Evolutionary conservation across 805 yeast species (phyloP), one percentile per base, ranked within the genome.

Genomic region (Groenewaldozyma tartarivorans): DNA sequence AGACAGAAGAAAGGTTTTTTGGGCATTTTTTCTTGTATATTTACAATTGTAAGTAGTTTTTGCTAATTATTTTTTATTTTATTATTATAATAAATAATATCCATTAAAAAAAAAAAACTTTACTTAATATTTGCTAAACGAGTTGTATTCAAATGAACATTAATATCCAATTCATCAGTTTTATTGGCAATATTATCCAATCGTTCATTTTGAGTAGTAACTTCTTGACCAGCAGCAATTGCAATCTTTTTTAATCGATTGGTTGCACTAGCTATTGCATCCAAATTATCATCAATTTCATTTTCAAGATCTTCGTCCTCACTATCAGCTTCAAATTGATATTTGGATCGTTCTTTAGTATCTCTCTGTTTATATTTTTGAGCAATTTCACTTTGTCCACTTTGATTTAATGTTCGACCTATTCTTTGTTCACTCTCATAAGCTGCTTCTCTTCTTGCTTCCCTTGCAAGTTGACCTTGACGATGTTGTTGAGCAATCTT

Each of bases 251-350:
- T 80, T 61, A 90, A 72, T 45, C 87, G 76, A 41, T 71, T 70
- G 24, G 94, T 75, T 44, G 80, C 74, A 32, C 69, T 70, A 9
- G 74, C 72, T 37, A 92, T 81, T 57, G 81, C 85, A 52, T 83
- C 88, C 60, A 90, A 66, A 54, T 92, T 92, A 48, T 73, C 64
- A 40, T 87, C 88, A 50, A 87, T 75, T 60, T 88, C 95, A 47
- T 80, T 74, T 57, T 90, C 97, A 75, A 86, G 75, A 50, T 79
- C 92, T 53, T 87, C 95, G 60, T 92, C 97, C 58, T 90, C 96
- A 38, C 78, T 77, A 61, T 90, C 96, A 37, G 81, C 82, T 56
- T 86, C 96, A 52, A 85, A 83, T 53, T 83, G 84, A 61, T 81
- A 87, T 48, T 76, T 66, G 43, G 74, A 66, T 2, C 94, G 81